Evolutionary conservation across 2,329 filamentous ascomycete genomes (phyloP), one percentile per base, ranked within the genome.

Genomic region (Beauveria asiatica): DNA sequence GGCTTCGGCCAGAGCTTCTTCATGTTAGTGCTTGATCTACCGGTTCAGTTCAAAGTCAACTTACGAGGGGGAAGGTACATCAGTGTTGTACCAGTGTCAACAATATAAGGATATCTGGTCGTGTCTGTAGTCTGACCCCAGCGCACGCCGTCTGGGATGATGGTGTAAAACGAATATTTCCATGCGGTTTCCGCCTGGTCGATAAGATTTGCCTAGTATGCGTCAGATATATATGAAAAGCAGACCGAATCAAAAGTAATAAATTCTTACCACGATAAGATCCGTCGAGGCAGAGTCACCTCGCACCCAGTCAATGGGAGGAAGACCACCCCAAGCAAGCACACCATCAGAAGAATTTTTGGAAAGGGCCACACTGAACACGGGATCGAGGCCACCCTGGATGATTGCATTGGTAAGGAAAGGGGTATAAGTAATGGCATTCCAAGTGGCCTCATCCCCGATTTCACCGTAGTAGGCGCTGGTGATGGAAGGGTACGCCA

Each of bases 21-120:
- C 19, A 23, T 19, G n/a, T 56, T 50, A 62, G 60, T 4, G 8
- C 19, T 25, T 39, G 1, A 16, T 37, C 7, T 3, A 9, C 3
- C 37, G 16, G 42, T 4, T n/a, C 44, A 5, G 11, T 2, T 9
- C 5, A 25, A 4, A 30, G 30, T 27, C 21, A 19, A 70, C 76
- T 72, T 65, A 80, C 79, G 69, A 11, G 75, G 75, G 11, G 80
- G 80, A 1, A 82, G 67, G 62, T 80, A 78, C 62, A 76, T 77
- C 66, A 81, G 73, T 0, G 80, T 79, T 1, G 80, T 82, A 37
- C 78, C 78, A 17, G 76, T 80, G 67, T 83, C 80, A 54, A 82
- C 70, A 56, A 83, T 79, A 65, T 76, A 80, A 5, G 78, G 78
- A 57, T 76, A 77, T 65, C 75, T 78, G 39, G 70, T 74, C 19